phyloP scores from a whole-genome alignment of 2,329 filamentous ascomycete genomes.

The Simplicillium aogashimaense region DNA sequence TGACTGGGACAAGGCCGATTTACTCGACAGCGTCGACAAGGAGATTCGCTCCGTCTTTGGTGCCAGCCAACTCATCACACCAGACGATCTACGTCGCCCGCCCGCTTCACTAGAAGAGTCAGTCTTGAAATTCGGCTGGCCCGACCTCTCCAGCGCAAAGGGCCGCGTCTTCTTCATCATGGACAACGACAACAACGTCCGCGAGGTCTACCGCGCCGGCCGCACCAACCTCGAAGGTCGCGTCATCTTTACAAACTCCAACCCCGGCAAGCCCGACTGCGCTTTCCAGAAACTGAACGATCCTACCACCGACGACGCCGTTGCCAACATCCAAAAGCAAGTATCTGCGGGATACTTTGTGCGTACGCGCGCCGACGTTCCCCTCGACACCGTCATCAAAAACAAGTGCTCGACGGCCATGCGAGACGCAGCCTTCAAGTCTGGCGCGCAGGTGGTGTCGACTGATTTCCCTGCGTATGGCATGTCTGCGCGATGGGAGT shows the following conservation, averaged over 20 bases:
- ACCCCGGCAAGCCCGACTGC: constrained; percentile 31
- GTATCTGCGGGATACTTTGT: constrained; percentile 37
- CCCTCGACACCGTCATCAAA: constrained; percentile 29
- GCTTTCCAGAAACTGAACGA: constrained; percentile 38
- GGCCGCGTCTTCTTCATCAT: constrained; percentile 39
- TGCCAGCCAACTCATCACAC: constrained; percentile 28
- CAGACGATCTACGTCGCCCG: constrained; percentile 31
- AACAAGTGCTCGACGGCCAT: constrained; percentile 26
- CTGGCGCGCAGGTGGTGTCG: constrained; percentile 38
- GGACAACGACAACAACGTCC: constrained; percentile 32
- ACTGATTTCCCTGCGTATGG: constrained; percentile 38
- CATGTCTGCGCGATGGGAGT: constrained; percentile 33
- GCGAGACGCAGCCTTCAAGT: constrained; percentile 30
- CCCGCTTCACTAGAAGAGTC: constrained; percentile 33
- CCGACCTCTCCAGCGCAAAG: constrained; percentile 29
- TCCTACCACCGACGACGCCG: constrained; percentile 20
- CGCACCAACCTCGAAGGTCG: constrained; percentile 27
- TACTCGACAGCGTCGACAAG: constrained; percentile 31
- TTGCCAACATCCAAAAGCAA: constrained; percentile 29
- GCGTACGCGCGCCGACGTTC: constrained; percentile 35
- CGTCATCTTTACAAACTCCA: constrained; percentile 36
- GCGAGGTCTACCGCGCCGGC: constrained; percentile 25
- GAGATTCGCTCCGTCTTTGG: constrained; percentile 35
- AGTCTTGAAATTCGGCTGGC: constrained; percentile 37
- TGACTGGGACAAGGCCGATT: constrained; percentile 29